A percentile compares a stretch with the other conserved stretches of the same genome.
Evolutionary conservation across 495 filamentous ascomycete genomes (phyloP).

Genomic region (Penicillium ochrochloron): DNA sequence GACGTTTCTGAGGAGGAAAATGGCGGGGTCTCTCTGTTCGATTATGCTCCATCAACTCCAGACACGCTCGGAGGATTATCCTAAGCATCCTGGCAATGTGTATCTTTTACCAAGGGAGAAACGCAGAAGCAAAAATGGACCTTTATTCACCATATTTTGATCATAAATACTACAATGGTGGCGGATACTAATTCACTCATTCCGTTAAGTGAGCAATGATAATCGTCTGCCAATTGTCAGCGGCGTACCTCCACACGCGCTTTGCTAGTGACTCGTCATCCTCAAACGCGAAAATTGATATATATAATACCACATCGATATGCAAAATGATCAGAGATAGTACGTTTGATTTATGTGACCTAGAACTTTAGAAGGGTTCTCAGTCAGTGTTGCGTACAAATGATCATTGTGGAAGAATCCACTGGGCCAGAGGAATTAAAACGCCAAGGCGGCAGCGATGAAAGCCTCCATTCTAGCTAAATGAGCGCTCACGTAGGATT

Average conservation of each 20-base stretch:
- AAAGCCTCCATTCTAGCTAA: too few relatives aligned
- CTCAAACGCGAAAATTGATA: background rate
- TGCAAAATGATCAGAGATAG: slow-evolving; percentile 1
- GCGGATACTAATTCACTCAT: background rate
- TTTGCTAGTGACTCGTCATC: background rate
- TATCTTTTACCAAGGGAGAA: background rate
- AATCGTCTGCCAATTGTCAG: background rate
- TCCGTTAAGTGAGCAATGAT: background rate
- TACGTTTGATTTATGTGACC: background rate
- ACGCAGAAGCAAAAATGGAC: background rate
- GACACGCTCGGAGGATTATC: background rate
- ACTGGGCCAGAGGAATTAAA: too few relatives aligned
- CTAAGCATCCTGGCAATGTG: background rate
- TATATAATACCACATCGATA: background rate
- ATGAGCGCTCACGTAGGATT: too few relatives aligned
- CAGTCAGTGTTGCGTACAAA: too few relatives aligned
- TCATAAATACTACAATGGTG: background rate
- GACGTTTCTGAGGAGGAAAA: background rate
- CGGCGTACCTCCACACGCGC: background rate
- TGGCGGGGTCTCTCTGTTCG: background rate
- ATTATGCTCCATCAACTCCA: background rate
- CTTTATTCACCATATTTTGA: background rate
- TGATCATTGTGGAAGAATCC: too few relatives aligned
- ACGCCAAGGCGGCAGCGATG: too few relatives aligned
- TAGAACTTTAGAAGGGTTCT: background rate